Conservation (phyloP, 257 asterid species). For the Nicotiana attenuata region DNA sequence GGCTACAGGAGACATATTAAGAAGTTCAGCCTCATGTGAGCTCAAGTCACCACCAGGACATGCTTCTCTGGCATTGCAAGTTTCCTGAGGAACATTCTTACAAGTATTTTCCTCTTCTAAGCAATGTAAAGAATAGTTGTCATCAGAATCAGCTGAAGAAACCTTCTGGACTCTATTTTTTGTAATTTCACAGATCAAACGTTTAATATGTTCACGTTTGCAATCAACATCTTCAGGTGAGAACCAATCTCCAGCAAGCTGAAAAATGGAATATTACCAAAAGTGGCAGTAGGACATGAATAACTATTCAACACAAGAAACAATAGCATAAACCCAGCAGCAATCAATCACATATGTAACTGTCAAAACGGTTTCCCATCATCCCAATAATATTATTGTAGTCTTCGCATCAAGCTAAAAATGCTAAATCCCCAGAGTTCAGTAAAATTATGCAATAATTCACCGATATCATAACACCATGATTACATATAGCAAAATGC, state of each 20-base stretch:
- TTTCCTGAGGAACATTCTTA: constrained; percentile 15
- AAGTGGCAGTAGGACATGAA: neutral
- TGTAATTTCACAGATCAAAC: constrained; percentile 42
- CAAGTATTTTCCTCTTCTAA: constrained; percentile 23
- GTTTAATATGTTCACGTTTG: constrained; percentile 57
- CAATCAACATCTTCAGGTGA: constrained; percentile 72
- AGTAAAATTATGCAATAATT: neutral
- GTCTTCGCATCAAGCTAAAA: neutral
- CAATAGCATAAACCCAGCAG: neutral
- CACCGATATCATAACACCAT: neutral
- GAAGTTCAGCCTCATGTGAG: constrained; percentile 18
- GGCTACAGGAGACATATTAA: constrained; percentile 7
- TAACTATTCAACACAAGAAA: neutral
- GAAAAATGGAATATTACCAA: constrained; percentile 24
- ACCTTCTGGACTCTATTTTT: constrained; percentile 34
- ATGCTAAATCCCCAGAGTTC: neutral
- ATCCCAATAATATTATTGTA: too few species aligned
- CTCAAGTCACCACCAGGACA: constrained; percentile 17
- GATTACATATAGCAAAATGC: neutral
- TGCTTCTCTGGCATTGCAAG: constrained; percentile 19
- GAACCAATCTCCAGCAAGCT: constrained; percentile 75
- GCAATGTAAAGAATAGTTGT: constrained; percentile 15
- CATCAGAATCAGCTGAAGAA: constrained; percentile 20
- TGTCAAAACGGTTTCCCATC: neutral
- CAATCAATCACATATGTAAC: neutral